These are phyloP conservation scores for Aspergillus sp. DNA, from an alignment of 2,329 filamentous ascomycete genomes.

Conservation along the genomic window DNA sequence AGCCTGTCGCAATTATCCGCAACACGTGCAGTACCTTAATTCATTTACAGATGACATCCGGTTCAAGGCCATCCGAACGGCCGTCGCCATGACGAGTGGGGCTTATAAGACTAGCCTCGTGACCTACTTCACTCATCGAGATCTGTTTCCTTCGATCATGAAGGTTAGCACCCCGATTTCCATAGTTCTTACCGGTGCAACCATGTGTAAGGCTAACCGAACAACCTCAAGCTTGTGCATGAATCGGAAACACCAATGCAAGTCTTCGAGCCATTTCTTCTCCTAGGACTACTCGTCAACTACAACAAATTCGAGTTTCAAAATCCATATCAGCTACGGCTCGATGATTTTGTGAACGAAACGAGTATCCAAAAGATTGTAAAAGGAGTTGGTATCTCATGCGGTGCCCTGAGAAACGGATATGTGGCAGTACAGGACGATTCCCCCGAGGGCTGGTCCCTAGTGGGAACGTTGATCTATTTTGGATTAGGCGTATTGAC, in stretches of 20 bases:
- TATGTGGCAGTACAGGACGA: slow-evolving; percentile 90
- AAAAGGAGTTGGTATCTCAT: slow-evolving; percentile 71
- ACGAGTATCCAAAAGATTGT: slow-evolving; percentile 80
- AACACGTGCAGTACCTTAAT: slow-evolving; percentile 1
- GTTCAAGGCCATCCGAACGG: slow-evolving; percentile 75
- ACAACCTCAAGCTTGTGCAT: slow-evolving; percentile 68
- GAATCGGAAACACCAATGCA: slow-evolving; percentile 66
- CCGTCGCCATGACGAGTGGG: slow-evolving; percentile 83
- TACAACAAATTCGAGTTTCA: slow-evolving; percentile 99
- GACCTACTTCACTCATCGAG: slow-evolving; percentile 91
- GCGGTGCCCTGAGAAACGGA: slow-evolving; percentile 64
- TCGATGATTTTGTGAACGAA: slow-evolving; percentile 96
- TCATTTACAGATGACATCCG: slow-evolving; percentile 65
- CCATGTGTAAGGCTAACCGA: neutral
- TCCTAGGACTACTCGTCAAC: slow-evolving; percentile 86
- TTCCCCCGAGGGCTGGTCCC: slow-evolving; percentile 82
- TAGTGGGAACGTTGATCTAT: slow-evolving; percentile 77
- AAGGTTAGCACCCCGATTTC: slow-evolving; percentile 60
- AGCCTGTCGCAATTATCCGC: neutral
- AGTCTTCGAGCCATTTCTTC: slow-evolving; percentile 72
- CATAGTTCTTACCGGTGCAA: neutral
- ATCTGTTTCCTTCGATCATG: slow-evolving; percentile 91
- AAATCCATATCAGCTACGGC: slow-evolving; percentile 87
- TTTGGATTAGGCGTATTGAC: slow-evolving; percentile 79
- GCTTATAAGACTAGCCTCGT: slow-evolving; percentile 93